These are phyloP conservation scores for Areca catechu DNA, from an alignment of 176 grass and related monocot species.

Conservation along the genomic window DNA sequence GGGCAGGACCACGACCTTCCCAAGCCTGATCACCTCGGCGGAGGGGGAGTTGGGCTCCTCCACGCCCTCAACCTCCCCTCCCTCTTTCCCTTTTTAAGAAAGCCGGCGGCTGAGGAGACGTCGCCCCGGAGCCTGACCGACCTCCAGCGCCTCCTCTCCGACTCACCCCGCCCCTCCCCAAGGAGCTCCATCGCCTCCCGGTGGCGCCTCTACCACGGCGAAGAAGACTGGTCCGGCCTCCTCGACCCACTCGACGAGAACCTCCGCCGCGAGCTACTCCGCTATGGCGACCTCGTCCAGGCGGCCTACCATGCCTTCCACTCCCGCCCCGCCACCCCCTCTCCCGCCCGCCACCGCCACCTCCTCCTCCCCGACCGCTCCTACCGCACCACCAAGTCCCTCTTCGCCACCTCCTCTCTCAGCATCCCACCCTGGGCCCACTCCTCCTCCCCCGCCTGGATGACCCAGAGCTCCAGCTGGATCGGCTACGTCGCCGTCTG, in stretches of 20 bases:
- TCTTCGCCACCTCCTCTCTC: constrained; percentile 62
- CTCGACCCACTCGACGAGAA: constrained; percentile 52
- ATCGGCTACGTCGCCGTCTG: constrained; percentile 66
- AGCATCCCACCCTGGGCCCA: constrained; percentile 40
- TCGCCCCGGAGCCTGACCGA: constrained; percentile 61
- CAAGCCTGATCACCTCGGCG: neutral
- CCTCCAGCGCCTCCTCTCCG: constrained; percentile 51
- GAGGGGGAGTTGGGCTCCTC: constrained; percentile 17
- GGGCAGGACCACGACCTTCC: neutral
- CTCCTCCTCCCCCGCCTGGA: constrained; percentile 11
- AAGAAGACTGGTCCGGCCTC: constrained; percentile 43
- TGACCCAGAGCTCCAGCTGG: constrained; percentile 54
- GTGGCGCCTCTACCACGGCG: constrained; percentile 54
- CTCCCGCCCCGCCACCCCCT: neutral
- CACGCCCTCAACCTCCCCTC: constrained; percentile 44
- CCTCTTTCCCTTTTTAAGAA: constrained; percentile 23
- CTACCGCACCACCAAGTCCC: constrained; percentile 43
- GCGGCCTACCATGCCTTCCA: constrained; percentile 38
- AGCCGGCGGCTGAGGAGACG: constrained; percentile 34
- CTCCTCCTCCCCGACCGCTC: constrained; percentile 43
- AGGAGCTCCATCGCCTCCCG: constrained; percentile 32
- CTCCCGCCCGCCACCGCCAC: neutral
- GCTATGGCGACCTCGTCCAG: constrained; percentile 64
- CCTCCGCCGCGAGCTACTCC: constrained; percentile 68
- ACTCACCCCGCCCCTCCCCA: constrained; percentile 41